A percentile compares a stretch with the other conserved stretches of the same genome.
Evolutionary conservation across 2,329 filamentous ascomycete species (phyloP).

Genomic region (Aspergillus oerlinghausenensis): DNA sequence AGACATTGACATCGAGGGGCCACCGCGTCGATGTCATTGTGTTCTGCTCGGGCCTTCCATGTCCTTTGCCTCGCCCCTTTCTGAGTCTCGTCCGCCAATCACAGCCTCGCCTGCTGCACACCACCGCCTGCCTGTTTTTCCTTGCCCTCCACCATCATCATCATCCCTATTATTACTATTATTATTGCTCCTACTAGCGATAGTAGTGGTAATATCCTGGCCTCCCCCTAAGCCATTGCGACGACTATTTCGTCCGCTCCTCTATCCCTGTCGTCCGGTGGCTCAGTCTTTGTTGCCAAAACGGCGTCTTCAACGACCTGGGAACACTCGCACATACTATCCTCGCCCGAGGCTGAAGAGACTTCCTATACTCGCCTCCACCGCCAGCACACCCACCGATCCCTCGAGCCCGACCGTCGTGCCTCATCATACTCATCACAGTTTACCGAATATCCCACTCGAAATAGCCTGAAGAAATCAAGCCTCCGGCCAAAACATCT

Average conservation of each 20-base stretch:
- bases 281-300: conserved; percentile 16
- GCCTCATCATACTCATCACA: neutral
- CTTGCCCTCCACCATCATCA: conserved; percentile 2
- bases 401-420: conserved; percentile 12
- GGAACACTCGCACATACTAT: conserved; percentile 22
- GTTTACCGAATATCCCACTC: conserved; percentile 9
- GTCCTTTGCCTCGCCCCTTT: conserved; percentile 22
- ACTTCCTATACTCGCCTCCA: conserved; percentile 6
- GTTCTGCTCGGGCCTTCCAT: conserved; percentile 11
- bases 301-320: conserved; percentile 22
- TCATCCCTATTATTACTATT: neutral
- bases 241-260: conserved; percentile 10
- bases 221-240: neutral
- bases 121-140: conserved; percentile 5
- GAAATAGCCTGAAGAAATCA: conserved; percentile 7
- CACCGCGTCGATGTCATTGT: neutral
- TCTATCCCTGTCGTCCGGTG: conserved; percentile 3
- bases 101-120: conserved; percentile 2
- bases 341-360: conserved; percentile 38
- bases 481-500: conserved; percentile 5
- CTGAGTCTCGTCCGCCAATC: conserved; percentile 19
- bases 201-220: neutral
- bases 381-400: conserved; percentile 12
- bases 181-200: neutral
- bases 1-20: neutral